A percentile compares a stretch with the other conserved stretches of the same genome.
phyloP scores from a whole-genome alignment of 2,329 filamentous ascomycete species.

The Monilinia fructigena region DNA sequence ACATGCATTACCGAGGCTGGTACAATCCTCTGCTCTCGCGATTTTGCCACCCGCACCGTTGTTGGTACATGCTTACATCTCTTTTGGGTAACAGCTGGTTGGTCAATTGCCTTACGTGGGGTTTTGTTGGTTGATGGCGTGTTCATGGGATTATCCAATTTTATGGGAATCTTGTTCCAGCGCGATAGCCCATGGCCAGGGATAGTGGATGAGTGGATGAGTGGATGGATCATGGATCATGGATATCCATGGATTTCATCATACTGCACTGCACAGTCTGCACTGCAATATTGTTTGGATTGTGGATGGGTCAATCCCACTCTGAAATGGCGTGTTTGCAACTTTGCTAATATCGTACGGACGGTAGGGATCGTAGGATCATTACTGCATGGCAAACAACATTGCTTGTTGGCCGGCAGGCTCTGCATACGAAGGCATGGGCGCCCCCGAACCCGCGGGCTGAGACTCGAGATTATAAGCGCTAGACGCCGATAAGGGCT shows the following conservation, averaged over 20 bases:
- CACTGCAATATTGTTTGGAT: background rate
- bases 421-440: no score
- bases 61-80: background rate
- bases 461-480: no score
- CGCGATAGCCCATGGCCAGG: background rate
- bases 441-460: no score
- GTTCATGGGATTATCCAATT: background rate
- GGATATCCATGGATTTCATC: no score
- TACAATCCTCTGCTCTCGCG: no score
- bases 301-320: background rate
- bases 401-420: no score
- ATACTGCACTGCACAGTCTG: no score
- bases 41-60: no score
- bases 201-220: background rate
- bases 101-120: background rate
- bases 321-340: background rate
- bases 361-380: constrained; percentile 14
- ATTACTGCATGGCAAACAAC: background rate
- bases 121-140: constrained; percentile 1
- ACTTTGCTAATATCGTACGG: background rate
- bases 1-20: background rate
- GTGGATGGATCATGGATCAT: no score
- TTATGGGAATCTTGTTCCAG: background rate
- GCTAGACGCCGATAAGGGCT: no score
- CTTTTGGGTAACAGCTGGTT: background rate